A percentile compares a stretch with the other conserved stretches of the same genome.
Evolutionary conservation across 345 rosid species (phyloP).

Genomic region (Ceriops decandra): DNA sequence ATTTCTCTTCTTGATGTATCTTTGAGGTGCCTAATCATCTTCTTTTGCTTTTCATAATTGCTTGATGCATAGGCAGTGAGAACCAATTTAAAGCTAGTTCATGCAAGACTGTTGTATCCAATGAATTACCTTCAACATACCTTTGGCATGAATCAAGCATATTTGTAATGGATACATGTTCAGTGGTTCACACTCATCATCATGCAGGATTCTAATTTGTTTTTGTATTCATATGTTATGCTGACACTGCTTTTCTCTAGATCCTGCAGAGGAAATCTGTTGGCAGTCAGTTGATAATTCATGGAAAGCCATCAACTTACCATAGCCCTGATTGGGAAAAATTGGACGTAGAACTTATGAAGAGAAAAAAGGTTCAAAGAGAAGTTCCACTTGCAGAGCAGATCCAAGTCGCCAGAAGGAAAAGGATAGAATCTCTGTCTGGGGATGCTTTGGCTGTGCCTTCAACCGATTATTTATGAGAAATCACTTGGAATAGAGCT

Average conservation of each 20-base stretch:
- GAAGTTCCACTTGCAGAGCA: slow-evolving; percentile 75
- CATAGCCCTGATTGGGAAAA: slow-evolving; percentile 51
- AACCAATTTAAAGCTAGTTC: not conserved
- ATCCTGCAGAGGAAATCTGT: slow-evolving; percentile 55
- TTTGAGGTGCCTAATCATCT: not conserved
- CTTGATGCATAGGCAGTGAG: too few relatives aligned
- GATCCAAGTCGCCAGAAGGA: slow-evolving; percentile 67
- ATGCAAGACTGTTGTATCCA: not conserved
- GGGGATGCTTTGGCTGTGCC: slow-evolving; percentile 24
- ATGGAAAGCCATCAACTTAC: slow-evolving; percentile 26
- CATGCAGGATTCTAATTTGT: too few relatives aligned
- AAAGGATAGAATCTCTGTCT: slow-evolving; percentile 28
- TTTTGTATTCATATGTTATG: not conserved
- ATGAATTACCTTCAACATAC: not conserved
- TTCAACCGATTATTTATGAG: slow-evolving; percentile 13
- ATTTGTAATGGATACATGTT: not conserved
- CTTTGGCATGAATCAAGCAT: not conserved
- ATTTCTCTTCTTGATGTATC: not conserved
- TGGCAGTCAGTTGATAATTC: slow-evolving; percentile 27
- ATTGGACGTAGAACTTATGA: slow-evolving; percentile 48
- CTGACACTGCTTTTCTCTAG: slow-evolving; percentile 25
- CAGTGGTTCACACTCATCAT: not conserved
- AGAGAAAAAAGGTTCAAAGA: slow-evolving; percentile 47
- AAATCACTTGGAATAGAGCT: not conserved
- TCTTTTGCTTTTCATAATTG: too few relatives aligned